Conservation (phyloP, 75 land plant species). For the Pinus tabuliformis region DNA sequence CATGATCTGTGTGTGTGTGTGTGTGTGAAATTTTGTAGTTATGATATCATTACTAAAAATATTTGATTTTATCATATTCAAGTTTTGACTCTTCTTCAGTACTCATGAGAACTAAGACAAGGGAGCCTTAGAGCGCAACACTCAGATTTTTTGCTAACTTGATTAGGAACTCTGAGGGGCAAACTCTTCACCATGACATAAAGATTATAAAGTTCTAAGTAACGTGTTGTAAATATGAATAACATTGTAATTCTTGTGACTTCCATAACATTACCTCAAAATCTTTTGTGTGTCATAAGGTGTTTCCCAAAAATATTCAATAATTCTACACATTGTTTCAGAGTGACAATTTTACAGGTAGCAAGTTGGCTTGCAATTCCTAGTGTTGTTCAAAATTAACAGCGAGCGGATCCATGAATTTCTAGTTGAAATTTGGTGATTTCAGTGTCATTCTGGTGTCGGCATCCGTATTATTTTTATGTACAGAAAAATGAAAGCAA, state of each 20-base stretch:
- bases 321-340: background rate
- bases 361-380: background rate
- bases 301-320: too few relatives aligned
- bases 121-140: background rate
- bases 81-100: background rate
- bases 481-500: constrained; percentile 1
- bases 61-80: background rate
- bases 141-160: background rate
- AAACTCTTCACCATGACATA: background rate
- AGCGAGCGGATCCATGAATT: background rate
- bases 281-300: too few relatives aligned
- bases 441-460: background rate
- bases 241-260: background rate
- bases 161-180: background rate
- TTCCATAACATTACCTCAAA: background rate
- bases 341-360: background rate
- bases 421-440: background rate
- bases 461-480: background rate
- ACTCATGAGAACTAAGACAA: background rate
- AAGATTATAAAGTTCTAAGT: constrained; percentile 1
- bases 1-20: background rate
- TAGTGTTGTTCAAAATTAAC: background rate
- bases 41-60: background rate
- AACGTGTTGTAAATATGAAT: constrained; percentile 7
- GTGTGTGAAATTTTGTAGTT: background rate